These are phyloP conservation scores for Ophiocordyceps polyrhachis-furcata DNA, from an alignment of 2,329 filamentous ascomycete genomes.

Conservation along the genomic window DNA sequence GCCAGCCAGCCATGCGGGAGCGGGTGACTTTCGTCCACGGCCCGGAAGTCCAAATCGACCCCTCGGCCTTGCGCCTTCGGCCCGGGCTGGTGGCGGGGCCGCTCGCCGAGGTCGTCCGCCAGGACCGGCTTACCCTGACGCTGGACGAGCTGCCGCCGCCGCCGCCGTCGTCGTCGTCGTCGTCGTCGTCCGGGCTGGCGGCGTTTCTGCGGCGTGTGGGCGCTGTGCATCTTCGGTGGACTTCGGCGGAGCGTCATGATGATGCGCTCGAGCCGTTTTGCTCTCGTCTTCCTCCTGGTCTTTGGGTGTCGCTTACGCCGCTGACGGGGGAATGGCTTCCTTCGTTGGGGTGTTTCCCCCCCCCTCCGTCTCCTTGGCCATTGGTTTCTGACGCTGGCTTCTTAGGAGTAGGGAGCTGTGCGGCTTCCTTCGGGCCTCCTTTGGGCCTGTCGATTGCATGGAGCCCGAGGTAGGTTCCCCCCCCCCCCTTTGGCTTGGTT, in stretches of 20 bases:
- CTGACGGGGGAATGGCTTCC: conserved; percentile 3
- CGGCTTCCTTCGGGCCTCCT: conserved; percentile 36
- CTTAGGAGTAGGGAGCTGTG: conserved; percentile 32
- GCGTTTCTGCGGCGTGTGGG: conserved; percentile 41
- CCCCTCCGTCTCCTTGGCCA: neutral
- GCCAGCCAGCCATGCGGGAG: no score
- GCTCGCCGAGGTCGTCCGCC: conserved; percentile 46
- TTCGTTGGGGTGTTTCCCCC: conserved; percentile 4
- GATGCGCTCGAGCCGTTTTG: conserved; percentile 48
- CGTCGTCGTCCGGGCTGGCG: conserved; percentile 40
- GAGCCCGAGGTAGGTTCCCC: conserved; percentile 8
- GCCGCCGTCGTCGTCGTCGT: no score
- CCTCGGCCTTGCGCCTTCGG: conserved; percentile 39
- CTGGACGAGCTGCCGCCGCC: conserved; percentile 64
- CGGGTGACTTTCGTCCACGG: conserved; percentile 62
- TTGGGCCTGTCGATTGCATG: conserved; percentile 38
- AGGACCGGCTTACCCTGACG: conserved; percentile 60
- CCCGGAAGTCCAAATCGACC: conserved; percentile 44
- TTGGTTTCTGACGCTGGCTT: neutral
- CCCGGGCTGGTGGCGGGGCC: conserved; percentile 39
- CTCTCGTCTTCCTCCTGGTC: conserved; percentile 57
- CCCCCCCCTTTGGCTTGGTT: no score
- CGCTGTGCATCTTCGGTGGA: conserved; percentile 67
- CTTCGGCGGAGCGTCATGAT: conserved; percentile 37
- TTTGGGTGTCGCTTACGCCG: conserved; percentile 66